Evolutionary conservation across 768 basidiomycete genomes (phyloP).

Genomic region (Tremella mesenterica): DNA sequence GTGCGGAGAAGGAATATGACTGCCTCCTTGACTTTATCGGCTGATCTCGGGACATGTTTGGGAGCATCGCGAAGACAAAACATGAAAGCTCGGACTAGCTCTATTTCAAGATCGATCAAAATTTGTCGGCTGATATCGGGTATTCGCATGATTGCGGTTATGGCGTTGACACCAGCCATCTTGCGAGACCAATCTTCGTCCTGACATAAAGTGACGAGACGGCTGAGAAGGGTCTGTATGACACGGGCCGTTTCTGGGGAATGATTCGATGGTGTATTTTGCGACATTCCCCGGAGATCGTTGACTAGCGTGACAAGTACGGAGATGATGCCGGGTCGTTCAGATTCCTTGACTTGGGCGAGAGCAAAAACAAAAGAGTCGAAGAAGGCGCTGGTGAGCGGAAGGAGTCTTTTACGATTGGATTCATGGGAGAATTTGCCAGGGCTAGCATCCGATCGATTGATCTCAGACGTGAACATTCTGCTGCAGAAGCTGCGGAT

Average conservation of each 20-base stretch:
- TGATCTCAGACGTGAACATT: slow-evolving; percentile 68
- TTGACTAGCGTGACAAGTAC: slow-evolving; percentile 58
- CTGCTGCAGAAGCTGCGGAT: slow-evolving; percentile 61
- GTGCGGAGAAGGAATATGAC: slow-evolving; percentile 48
- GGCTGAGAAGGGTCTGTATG: slow-evolving; percentile 70
- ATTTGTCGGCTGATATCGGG: slow-evolving; percentile 65
- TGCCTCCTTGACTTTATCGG: slow-evolving; percentile 69
- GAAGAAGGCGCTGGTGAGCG: slow-evolving; percentile 48
- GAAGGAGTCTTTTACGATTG: slow-evolving; percentile 32
- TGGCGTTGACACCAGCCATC: slow-evolving; percentile 77
- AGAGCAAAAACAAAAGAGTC: slow-evolving; percentile 71
- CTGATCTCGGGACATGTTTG: slow-evolving; percentile 71
- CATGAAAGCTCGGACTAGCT: slow-evolving; percentile 78
- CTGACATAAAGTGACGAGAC: slow-evolving; percentile 76
- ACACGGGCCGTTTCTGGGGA: slow-evolving; percentile 42
- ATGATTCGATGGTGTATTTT: slow-evolving; percentile 1
- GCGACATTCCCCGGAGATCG: slow-evolving; percentile 54
- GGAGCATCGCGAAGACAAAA: slow-evolving; percentile 93
- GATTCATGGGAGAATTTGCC: slow-evolving; percentile 24
- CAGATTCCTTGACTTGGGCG: slow-evolving; percentile 45
- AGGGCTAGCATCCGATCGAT: slow-evolving; percentile 24
- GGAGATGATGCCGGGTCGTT: slow-evolving; percentile 50
- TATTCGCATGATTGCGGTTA: slow-evolving; percentile 66
- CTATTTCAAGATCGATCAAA: slow-evolving; percentile 77
- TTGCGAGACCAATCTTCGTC: slow-evolving; percentile 86